A percentile compares a stretch with the other conserved stretches of the same genome.
Conservation (phyloP, 2,329 filamentous ascomycete genomes). For the Epichloe uncinata region DNA sequence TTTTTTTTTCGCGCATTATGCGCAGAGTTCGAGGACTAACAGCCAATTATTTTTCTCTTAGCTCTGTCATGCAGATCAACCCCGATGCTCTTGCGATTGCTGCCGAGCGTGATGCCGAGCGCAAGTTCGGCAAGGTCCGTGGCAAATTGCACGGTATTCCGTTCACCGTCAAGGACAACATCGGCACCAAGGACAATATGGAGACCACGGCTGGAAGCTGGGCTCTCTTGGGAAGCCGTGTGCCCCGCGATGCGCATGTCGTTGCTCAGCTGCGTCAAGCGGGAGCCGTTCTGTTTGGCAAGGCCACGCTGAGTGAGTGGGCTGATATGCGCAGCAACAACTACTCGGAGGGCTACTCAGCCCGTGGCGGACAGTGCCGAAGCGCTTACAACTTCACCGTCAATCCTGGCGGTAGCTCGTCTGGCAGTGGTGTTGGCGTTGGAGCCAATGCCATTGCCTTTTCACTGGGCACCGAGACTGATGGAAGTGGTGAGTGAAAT, state of each 20-base stretch:
- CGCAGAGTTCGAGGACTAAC: too few species aligned
- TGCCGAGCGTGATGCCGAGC: constrained; percentile 44
- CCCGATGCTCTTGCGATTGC: constrained; percentile 54
- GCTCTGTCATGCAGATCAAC: constrained; percentile 51
- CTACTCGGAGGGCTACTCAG: constrained; percentile 56
- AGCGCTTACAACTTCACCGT: constrained; percentile 56
- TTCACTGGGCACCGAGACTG: constrained; percentile 60
- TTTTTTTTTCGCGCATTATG: too few species aligned
- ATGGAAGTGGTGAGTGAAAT: constrained; percentile 40
- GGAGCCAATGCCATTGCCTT: constrained; percentile 50
- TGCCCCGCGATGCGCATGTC: constrained; percentile 55
- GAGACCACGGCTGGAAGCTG: constrained; percentile 61
- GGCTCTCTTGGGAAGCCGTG: constrained; percentile 50
- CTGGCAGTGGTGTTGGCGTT: constrained; percentile 52
- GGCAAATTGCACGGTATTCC: constrained; percentile 63
- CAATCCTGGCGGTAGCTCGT: constrained; percentile 56
- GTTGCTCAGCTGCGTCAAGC: constrained; percentile 47
- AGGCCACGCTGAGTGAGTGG: constrained; percentile 61
- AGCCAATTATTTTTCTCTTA: constrained; percentile 9
- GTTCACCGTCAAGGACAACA: constrained; percentile 63
- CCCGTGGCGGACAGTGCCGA: constrained; percentile 48
- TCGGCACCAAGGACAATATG: constrained; percentile 54
- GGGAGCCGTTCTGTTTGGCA: constrained; percentile 57
- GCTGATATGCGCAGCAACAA: constrained; percentile 56
- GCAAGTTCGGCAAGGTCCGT: constrained; percentile 39